These are phyloP conservation scores for Yamagishiella unicocca DNA, from an alignment of 139 green algal genomes.

Conservation along the genomic window DNA sequence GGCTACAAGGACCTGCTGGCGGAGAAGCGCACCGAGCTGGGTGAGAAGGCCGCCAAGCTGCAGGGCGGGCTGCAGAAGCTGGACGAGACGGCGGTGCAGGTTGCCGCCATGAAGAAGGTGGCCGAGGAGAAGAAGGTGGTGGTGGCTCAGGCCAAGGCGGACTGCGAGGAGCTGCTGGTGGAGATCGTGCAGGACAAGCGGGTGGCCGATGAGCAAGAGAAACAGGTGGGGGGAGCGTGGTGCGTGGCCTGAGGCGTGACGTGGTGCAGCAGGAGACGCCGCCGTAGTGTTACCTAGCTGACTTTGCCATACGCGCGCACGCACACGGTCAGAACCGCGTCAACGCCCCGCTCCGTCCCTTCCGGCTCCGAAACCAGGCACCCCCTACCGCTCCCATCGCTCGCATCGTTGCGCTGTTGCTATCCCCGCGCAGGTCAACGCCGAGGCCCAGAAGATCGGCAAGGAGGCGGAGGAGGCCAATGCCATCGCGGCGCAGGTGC, in stretches of 20 bases:
- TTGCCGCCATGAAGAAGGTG: conserved; percentile 83
- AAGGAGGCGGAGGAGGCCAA: conserved; percentile 87
- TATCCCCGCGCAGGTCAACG: conserved; percentile 72
- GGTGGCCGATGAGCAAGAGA: conserved; percentile 89
- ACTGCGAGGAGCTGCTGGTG: conserved; percentile 92
- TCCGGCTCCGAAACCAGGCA: no score
- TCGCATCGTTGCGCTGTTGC: no score
- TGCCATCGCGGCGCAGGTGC: conserved; percentile 81
- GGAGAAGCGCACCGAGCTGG: conserved; percentile 79
- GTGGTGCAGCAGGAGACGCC: no score
- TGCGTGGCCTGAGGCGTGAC: neutral
- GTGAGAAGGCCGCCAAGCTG: conserved; percentile 81
- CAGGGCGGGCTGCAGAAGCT: conserved; percentile 87
- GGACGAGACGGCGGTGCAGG: conserved; percentile 81
- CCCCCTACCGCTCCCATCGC: no score
- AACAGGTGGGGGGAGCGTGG: conserved; percentile 60
- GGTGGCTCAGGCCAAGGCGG: conserved; percentile 84
- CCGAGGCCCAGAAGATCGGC: conserved; percentile 86
- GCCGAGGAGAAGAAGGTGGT: conserved; percentile 84
- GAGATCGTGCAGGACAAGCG: conserved; percentile 93
- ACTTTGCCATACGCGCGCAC: no score
- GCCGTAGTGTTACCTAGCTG: no score
- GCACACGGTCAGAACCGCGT: no score
- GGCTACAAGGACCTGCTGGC: conserved; percentile 78
- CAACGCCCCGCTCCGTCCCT: no score